phyloP scores from a whole-genome alignment of 495 filamentous ascomycete genomes.

The Tirmania nivea region DNA sequence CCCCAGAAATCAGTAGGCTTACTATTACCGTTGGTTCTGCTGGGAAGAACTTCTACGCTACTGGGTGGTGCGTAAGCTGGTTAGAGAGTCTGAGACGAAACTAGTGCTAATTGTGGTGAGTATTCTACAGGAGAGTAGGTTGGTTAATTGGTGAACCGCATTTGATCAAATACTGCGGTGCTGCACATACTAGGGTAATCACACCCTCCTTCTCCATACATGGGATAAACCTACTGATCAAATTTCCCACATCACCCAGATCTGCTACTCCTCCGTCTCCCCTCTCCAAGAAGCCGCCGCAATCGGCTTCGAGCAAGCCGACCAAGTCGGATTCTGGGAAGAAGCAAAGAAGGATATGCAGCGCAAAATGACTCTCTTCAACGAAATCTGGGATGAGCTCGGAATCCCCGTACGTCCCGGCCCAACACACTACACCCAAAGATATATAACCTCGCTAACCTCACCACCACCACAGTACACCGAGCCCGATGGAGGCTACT shows the following conservation, averaged over 20 bases:
- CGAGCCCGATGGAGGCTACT: conserved; percentile 87
- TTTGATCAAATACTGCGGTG: conserved; percentile 76
- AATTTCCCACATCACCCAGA: conserved; percentile 17
- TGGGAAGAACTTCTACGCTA: conserved; percentile 95
- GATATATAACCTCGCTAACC: conserved; percentile 8
- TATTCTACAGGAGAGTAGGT: conserved; percentile 19
- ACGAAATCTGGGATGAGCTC: conserved; percentile 70
- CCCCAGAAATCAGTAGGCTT: conserved; percentile 61
- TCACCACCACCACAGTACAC: conserved; percentile 33
- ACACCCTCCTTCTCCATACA: background rate
- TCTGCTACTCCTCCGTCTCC: conserved; percentile 85
- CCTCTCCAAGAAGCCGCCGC: conserved; percentile 93
- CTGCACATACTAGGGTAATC: conserved; percentile 55
- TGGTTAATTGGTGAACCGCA: conserved; percentile 80
- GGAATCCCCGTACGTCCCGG: conserved; percentile 17
- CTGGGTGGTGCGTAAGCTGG: conserved; percentile 62
- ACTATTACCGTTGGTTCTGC: conserved; percentile 88
- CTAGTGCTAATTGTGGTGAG: background rate
- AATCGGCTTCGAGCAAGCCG: conserved; percentile 81
- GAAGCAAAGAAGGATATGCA: conserved; percentile 64
- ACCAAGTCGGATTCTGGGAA: conserved; percentile 75
- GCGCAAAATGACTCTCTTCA: conserved; percentile 69
- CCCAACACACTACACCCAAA: background rate
- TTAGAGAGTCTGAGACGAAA: no score
- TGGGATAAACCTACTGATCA: background rate